phyloP scores from a whole-genome alignment of 768 basidiomycete genomes.

The Suillus plorans region DNA sequence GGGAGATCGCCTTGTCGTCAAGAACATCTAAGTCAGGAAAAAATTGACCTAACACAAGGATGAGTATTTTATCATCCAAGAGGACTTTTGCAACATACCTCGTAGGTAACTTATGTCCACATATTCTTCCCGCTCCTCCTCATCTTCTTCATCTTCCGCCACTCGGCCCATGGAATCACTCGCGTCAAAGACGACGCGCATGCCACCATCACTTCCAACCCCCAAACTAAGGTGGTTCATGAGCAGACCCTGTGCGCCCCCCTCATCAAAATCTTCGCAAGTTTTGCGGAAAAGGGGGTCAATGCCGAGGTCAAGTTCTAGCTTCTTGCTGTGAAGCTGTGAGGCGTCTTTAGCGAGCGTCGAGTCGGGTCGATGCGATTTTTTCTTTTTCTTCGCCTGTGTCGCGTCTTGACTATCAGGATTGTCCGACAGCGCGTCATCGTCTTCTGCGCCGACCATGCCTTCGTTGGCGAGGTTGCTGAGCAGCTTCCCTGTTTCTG shows the following conservation, averaged over 20 bases:
- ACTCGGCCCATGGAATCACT: constrained; percentile 84
- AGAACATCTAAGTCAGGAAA: constrained; percentile 66
- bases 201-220: constrained; percentile 72
- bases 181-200: constrained; percentile 95
- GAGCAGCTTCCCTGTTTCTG: constrained; percentile 93
- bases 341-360: constrained; percentile 87
- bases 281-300: constrained; percentile 98
- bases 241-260: constrained; percentile 90
- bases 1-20: constrained; percentile 72
- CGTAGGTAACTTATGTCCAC: constrained; percentile 65
- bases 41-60: constrained; percentile 54
- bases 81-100: constrained; percentile 39
- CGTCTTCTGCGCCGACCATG: constrained; percentile 54
- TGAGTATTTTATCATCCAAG: constrained; percentile 4
- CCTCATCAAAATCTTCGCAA: constrained; percentile 97
- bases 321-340: constrained; percentile 85
- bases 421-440: constrained; percentile 55
- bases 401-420: constrained; percentile 67
- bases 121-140: constrained; percentile 67
- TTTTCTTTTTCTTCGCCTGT: constrained; percentile 59
- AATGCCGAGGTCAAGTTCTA: constrained; percentile 93
- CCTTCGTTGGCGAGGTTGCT: constrained; percentile 80
- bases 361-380: constrained; percentile 66
- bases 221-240: constrained; percentile 93
- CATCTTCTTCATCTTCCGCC: constrained; percentile 64